Base-by-base conservation (phyloP, 2,329 filamentous ascomycete species). In the Cercospora zeae-maydis region DNA sequence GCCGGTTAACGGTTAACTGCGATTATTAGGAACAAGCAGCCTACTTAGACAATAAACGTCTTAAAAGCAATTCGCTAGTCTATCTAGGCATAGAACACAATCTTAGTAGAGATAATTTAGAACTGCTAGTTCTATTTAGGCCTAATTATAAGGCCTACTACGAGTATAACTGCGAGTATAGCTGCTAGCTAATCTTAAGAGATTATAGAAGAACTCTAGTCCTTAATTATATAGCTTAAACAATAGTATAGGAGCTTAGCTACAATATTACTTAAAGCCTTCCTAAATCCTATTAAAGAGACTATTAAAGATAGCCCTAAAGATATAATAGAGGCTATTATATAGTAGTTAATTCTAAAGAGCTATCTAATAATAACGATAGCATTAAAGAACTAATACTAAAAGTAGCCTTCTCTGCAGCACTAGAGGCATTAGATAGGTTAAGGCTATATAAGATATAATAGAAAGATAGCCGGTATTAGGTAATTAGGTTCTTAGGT, bases 251-350 rank as follows among this genome's bases (percentile, higher is more conserved):
- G 59, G 21, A 57, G 57, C 33, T 8, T 19, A 13, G 14, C 24
- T 31, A 36, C 39, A 27, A 62, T 58, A 30, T 45, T 8, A 37
- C 27, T 62, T 45, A 14, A 62, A 14, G 37, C n/a, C 37, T 58
- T 62, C n/a, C 27, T 62, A 4, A 62, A 62, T 62, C 52, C 59
- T 19, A 16, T 27, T 45, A n/a, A 62, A 16, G 59, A 62, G 37
- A 21, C 19, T 39, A 30, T 62, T 10, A n/a, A 62, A 9, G n/a
- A 56, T 21, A 19, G 24, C 16, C 36, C 24, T 31, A 42, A 55
- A n/a, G 34, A 45, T 11, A 31, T 57, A 33, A 54, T 31, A 16
- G 36, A 49, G 39, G 14, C 30, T 21, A 62, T 62, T 34, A 31
- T 37, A n/a, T 33, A 42, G 19, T 30, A n/a, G 11, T 30, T 34